phyloP scores from a whole-genome alignment of 305 asterid species.

The Solanum chacoense region DNA sequence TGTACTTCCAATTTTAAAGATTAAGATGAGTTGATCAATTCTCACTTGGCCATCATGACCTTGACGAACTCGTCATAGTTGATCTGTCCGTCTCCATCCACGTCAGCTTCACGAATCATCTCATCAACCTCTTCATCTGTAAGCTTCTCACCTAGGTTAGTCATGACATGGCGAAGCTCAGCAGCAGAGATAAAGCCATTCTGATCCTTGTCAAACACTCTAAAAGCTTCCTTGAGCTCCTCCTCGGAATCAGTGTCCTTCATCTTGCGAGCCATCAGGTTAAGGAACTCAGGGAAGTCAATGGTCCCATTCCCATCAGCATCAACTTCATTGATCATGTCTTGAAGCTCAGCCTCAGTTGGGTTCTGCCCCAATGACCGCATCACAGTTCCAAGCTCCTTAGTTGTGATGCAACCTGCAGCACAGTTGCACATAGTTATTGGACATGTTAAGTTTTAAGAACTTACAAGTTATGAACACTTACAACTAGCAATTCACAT shows the following conservation, averaged over 20 bases:
- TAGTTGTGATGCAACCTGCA: constrained; percentile 78
- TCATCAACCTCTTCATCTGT: constrained; percentile 86
- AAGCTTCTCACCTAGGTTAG: constrained; percentile 82
- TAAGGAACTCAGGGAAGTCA: constrained; percentile 88
- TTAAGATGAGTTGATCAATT: constrained; percentile 18
- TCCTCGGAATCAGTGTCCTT: constrained; percentile 89
- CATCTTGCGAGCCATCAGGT: constrained; percentile 88
- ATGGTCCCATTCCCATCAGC: constrained; percentile 90
- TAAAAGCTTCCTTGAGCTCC: constrained; percentile 85
- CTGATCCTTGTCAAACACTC: constrained; percentile 81
- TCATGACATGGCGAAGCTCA: constrained; percentile 85
- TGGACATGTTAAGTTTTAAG: not conserved
- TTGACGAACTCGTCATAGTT: constrained; percentile 90
- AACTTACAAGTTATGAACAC: not conserved
- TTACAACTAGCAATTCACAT: not conserved
- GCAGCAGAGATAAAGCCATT: constrained; percentile 84
- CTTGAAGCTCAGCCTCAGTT: constrained; percentile 80
- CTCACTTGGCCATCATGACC: constrained; percentile 99
- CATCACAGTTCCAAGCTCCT: constrained; percentile 89
- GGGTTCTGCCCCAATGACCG: constrained; percentile 84
- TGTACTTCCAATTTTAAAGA: constrained; percentile 8
- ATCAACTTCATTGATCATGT: constrained; percentile 84
- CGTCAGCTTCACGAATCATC: constrained; percentile 89
- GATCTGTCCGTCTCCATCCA: constrained; percentile 91
- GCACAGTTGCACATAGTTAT: not conserved